These are phyloP conservation scores for Candida sanyaensis DNA, from an alignment of 1,139 yeast genomes.

Conservation along the genomic window DNA sequence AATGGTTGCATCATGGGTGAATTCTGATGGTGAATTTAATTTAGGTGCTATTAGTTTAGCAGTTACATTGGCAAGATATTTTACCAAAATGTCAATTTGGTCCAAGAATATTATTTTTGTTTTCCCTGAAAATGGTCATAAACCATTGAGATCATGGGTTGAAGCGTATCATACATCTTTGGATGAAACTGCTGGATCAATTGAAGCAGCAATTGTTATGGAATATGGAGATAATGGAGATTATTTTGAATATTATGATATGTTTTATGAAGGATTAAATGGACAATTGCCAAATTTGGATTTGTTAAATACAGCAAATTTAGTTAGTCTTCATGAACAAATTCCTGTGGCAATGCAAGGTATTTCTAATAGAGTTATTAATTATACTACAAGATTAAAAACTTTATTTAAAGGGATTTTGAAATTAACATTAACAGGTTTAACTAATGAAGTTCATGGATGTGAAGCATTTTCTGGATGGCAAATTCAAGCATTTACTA, in stretches of 20 bases:
- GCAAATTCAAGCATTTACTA: constrained; percentile 89
- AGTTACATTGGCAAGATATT: constrained; percentile 74
- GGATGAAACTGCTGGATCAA: constrained; percentile 91
- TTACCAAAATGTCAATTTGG: constrained; percentile 89
- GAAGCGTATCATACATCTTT: constrained; percentile 88
- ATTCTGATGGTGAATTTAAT: constrained; percentile 60
- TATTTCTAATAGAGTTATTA: constrained; percentile 46
- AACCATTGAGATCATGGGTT: constrained; percentile 84
- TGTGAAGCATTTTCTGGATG: constrained; percentile 94
- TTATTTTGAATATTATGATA: constrained; percentile 70
- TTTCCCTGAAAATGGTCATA: constrained; percentile 71
- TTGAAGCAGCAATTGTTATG: constrained; percentile 86
- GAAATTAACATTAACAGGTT: constrained; percentile 71
- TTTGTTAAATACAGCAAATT: constrained; percentile 75
- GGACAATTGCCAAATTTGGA: constrained; percentile 97
- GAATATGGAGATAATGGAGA: constrained; percentile 74
- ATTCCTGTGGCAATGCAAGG: constrained; percentile 70
- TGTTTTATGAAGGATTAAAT: constrained; percentile 84
- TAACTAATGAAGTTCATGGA: constrained; percentile 57
- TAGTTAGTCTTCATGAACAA: constrained; percentile 73
- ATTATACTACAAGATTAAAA: constrained; percentile 57
- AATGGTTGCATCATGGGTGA: constrained; percentile 82
- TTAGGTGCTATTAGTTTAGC: constrained; percentile 80
- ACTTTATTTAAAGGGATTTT: constrained; percentile 66
- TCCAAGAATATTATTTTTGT: constrained; percentile 90